Conservation (phyloP, 352 stramenopile genomes). For the Pythium vanterpoolii region DNA sequence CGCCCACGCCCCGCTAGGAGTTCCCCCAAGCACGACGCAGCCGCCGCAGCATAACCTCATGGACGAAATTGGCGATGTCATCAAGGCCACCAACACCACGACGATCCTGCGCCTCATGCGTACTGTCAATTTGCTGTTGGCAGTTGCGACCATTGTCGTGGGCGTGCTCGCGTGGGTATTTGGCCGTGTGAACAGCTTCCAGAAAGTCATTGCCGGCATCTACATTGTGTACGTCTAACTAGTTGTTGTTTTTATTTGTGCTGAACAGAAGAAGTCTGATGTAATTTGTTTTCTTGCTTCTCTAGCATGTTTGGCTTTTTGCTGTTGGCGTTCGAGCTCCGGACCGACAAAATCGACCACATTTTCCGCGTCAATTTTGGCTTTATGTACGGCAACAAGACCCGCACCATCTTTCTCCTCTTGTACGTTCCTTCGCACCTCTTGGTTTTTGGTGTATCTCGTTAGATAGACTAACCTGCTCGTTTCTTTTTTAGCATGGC, state of each 20-base stretch:
- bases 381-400: conserved; percentile 90
- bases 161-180: conserved; percentile 81
- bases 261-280: too few relatives aligned
- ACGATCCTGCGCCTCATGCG: conserved; percentile 83
- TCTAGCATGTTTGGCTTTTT: conserved; percentile 74
- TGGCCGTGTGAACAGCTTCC: conserved; percentile 69
- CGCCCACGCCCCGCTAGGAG: conserved; percentile 10
- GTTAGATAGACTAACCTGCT: background rate
- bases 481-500: conserved; percentile 50
- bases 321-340: conserved; percentile 80
- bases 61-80: conserved; percentile 78
- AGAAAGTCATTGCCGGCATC: conserved; percentile 80
- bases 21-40: conserved; percentile 16
- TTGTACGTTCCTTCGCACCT: conserved; percentile 62
- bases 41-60: conserved; percentile 64
- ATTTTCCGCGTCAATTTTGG: conserved; percentile 85
- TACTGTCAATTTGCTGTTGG: conserved; percentile 71
- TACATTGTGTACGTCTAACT: conserved; percentile 77
- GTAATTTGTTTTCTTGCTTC: background rate
- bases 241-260: background rate
- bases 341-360: conserved; percentile 75
- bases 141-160: conserved; percentile 58
- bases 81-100: conserved; percentile 80
- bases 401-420: conserved; percentile 83
- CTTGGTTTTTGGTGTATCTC: background rate